Evolutionary conservation across 1,284 basidiomycete genomes (phyloP), one percentile per base, ranked within the genome.

Genomic region (Boletus holoroseus): DNA sequence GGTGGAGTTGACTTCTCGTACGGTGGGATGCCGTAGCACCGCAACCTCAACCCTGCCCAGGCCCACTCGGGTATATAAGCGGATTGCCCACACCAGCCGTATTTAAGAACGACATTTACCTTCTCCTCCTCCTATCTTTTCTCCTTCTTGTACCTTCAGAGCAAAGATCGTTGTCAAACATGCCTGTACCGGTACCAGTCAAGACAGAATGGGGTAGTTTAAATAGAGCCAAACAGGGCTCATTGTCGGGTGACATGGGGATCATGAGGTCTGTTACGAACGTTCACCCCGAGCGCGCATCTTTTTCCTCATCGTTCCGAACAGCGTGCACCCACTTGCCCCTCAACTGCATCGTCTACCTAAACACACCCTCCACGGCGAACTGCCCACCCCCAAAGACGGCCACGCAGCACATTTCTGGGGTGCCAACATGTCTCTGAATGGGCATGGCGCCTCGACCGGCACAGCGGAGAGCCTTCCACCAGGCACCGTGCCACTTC

Each of bases 201-300:
- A 36, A 44, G 49, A 28, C 56, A 42, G 57, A 51, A 57, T 28
- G 47, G 42, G 35, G 22, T 5, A 42, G 43, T 32, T 53, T 49
- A 62, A 66, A 63, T 53, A 63, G 60, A 36, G 40, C 65, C 66
- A 63, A 68, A 63, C 61, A 68, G 18, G 36, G 40, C 2, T 35
- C 45, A 51, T 51, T 56, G 42, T 55, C 58, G 51, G 48, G 54
- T 47, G 58, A 50, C 53, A 42, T 34, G 11, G 47, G 42, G 44
- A 50, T 52, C 31, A 51, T 24, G 48, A 54, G 54, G 63, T 60
- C 30, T 34, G 54, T 63, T 24, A 34, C 45, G 2, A 62, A 52
- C 48, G 43, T 48, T 58, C 51, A 37, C 51, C 41, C 11, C 3
- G 31, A 43, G 9, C 1, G 13, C 22, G 5, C 20, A 12, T 12